A percentile compares a stretch with the other conserved stretches of the same genome.
Evolutionary conservation across 2,329 filamentous ascomycete genomes (phyloP).

Genomic region (Seiridium cupressi): DNA sequence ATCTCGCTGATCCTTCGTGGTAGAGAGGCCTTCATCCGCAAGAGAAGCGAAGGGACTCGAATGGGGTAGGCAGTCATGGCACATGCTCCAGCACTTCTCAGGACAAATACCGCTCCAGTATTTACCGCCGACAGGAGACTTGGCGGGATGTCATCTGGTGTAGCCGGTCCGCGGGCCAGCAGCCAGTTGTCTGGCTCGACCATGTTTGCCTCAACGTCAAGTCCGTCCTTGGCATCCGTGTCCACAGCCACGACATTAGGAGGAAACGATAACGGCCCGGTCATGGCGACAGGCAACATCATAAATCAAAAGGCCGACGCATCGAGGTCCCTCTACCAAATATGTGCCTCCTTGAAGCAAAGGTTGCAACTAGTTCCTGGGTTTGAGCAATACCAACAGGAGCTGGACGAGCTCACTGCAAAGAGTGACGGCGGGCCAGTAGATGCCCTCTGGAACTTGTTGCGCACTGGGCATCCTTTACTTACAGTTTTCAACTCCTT

Average conservation of each 20-base stretch:
- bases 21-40: background rate
- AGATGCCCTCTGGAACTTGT: conserved; percentile 83
- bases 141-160: conserved; percentile 41
- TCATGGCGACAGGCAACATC: conserved; percentile 84
- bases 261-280: conserved; percentile 49
- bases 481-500: conserved; percentile 87
- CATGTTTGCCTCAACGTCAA: conserved; percentile 36
- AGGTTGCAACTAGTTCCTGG: conserved; percentile 80
- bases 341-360: conserved; percentile 81
- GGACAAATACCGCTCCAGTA: conserved; percentile 57
- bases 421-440: conserved; percentile 72
- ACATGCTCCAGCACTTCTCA: conserved; percentile 54
- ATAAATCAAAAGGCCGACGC: conserved; percentile 97
- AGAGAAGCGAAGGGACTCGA: conserved; percentile 6
- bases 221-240: conserved; percentile 10
- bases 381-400: conserved; percentile 72
- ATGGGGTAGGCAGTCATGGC: conserved; percentile 46
- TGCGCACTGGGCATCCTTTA: conserved; percentile 80
- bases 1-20: background rate
- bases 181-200: conserved; percentile 60
- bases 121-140: conserved; percentile 48
- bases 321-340: conserved; percentile 89
- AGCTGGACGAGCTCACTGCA: conserved; percentile 67
- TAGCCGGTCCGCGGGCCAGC: conserved; percentile 56
- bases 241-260: conserved; percentile 22